Percentiles rank a stretch among this genome's conserved stretches.
Conservation (phyloP, 1,284 basidiomycete genomes). For the Ustilago bromivora region DNA sequence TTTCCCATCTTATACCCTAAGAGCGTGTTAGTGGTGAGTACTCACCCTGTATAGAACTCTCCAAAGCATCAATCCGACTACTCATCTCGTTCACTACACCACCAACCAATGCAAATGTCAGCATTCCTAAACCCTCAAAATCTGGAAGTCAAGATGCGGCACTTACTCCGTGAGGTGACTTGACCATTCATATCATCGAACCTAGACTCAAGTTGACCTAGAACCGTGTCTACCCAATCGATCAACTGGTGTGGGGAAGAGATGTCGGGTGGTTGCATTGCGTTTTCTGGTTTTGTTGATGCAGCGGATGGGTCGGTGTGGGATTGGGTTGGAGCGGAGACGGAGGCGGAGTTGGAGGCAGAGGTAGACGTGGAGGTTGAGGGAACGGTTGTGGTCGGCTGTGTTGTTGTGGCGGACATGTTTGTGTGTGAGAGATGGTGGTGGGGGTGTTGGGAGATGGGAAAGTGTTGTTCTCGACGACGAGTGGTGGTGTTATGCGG, state of each 20-base stretch:
- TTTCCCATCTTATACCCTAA: too few relatives aligned
- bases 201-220: slow-evolving; percentile 59
- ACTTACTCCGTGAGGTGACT: slow-evolving; percentile 63
- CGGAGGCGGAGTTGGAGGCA: not conserved
- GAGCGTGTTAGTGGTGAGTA: not conserved
- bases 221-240: slow-evolving; percentile 67
- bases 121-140: not conserved
- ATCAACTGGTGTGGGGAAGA: slow-evolving; percentile 65
- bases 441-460: slow-evolving; percentile 11
- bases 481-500: not conserved
- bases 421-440: not conserved
- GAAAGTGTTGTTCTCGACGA: slow-evolving; percentile 25
- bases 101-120: too few relatives aligned
- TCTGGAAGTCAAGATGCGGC: not conserved
- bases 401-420: slow-evolving; percentile 13
- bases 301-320: slow-evolving; percentile 2
- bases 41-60: slow-evolving; percentile 65
- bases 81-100: slow-evolving; percentile 67
- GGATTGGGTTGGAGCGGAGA: slow-evolving; percentile 10
- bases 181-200: slow-evolving; percentile 63
- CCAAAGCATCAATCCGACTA: slow-evolving; percentile 64
- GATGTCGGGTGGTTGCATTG: slow-evolving; percentile 37
- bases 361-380: not conserved
- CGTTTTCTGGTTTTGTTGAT: not conserved
- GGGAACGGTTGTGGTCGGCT: not conserved